Evolutionary conservation across 2,329 filamentous ascomycete genomes (phyloP), one percentile per base, ranked within the genome.

Genomic region (Ilyonectria destructans): DNA sequence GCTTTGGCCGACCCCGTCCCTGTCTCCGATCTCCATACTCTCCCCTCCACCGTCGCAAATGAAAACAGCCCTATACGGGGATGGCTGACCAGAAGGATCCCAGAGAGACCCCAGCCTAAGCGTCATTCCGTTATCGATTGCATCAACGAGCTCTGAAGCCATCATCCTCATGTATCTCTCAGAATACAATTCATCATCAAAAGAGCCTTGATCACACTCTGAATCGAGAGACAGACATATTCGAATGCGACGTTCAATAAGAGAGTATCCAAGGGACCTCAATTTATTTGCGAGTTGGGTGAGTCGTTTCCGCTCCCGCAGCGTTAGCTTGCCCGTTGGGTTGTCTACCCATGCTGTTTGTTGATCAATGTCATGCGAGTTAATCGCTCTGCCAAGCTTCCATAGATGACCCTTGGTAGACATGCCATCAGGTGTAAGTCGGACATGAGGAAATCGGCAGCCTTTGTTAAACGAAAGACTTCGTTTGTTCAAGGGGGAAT

Each of bases 401-500:
- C 77, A 78, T 5, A 77, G 17, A 55, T 78, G 74, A 0, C 77
- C 77, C 19, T 49, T 66, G 8, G 76, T 74, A 17, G 26, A 46
- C 4, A 77, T 69, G 1, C 76, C 76, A 3, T 23, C 17, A 1
- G 33, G 31, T 0, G 62, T 74, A 9, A 76, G 62, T 1, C 64
- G 6, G 3, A 75, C 74, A 2, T 74, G 9, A 1, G 61, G 60
- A n/a, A 77, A 72, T 2, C 77, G 72, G 31, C 75, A 77, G 5
- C 77, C 54, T 29, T 77, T 77, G 15, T 76, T 75, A 10, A 74
- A 78, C 0, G 77, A 76, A 3, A 78, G 37, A 5, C 55, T 67
- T 21, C 26, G 68, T 0, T 58, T 60, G 0, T 72, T 65, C 1
- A 45, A 8, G 0, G 75, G 76, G 1, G 74, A 68, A 6, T 31